These are phyloP conservation scores for Chenopodium formosanum DNA, from an alignment of 148 eudicot species.

Conservation along the genomic window DNA sequence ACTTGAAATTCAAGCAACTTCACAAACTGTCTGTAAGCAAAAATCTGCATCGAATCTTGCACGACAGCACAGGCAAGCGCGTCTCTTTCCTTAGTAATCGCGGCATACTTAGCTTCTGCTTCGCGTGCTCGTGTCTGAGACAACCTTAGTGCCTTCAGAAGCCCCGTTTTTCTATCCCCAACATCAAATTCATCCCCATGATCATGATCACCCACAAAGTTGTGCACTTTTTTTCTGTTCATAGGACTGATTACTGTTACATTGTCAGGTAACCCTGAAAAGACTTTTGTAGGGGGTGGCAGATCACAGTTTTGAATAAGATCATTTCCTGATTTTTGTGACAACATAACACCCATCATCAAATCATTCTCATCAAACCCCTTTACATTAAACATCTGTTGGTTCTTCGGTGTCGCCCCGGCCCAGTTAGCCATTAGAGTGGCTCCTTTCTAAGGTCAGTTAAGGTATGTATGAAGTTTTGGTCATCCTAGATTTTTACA, in stretches of 20 bases:
- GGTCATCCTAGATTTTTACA: background rate
- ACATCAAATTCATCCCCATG: slow-evolving; percentile 1
- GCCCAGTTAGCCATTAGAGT: slow-evolving; percentile 20
- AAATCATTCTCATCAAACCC: slow-evolving; percentile 25
- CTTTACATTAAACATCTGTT: slow-evolving; percentile 17
- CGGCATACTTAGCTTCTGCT: slow-evolving; percentile 45
- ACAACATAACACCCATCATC: slow-evolving; percentile 3
- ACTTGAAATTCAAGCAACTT: slow-evolving; percentile 47
- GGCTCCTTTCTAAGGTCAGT: background rate
- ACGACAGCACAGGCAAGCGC: slow-evolving; percentile 27
- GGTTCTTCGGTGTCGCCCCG: slow-evolving; percentile 13
- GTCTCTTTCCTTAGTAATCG: slow-evolving; percentile 39
- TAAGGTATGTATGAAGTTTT: background rate
- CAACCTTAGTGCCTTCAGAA: slow-evolving; percentile 52
- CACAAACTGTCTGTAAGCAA: slow-evolving; percentile 45
- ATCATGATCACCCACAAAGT: background rate
- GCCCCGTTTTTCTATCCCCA: slow-evolving; percentile 34
- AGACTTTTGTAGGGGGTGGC: slow-evolving; percentile 47
- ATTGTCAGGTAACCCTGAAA: slow-evolving; percentile 29
- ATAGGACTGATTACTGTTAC: slow-evolving; percentile 21
- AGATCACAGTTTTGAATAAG: slow-evolving; percentile 56
- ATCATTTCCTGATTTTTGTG: slow-evolving; percentile 31
- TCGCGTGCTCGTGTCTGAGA: slow-evolving; percentile 72
- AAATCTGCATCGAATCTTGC: slow-evolving; percentile 40
- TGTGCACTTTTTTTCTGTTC: slow-evolving; percentile 16